Base-by-base conservation (phyloP, 805 yeast species). In the Saccharomycopsis guyanensis region DNA sequence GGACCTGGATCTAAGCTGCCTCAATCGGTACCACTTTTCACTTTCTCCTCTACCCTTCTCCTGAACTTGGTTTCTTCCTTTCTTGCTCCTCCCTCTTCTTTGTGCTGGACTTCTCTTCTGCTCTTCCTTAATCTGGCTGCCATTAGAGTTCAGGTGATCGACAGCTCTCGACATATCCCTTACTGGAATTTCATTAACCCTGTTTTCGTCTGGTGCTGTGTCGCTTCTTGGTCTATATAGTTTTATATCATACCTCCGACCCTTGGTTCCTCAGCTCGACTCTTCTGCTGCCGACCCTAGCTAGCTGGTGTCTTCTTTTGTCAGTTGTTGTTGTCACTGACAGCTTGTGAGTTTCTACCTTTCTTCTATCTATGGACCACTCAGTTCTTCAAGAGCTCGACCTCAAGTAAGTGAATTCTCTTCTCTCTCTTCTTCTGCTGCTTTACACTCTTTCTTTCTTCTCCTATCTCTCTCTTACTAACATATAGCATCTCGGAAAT, bases 161-260 rank as follows among this genome's bases (percentile, higher is more conserved):
- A 16, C 20, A 16, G 20, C 6, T 19, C 20, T 34, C 22, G 22
- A 34, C 19, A 34, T 19, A 16, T 19, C 40, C 40, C 40, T 34
- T 34, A 20, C 15, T 37, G 40, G 40, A 37, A 37, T 37, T 37
- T 37, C 40, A 37, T 16, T 18, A 20, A 20, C 13, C 40, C 23
- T 37, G 16, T 13, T 19, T 37, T 37, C 15, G 15, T 34, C 18
- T 34, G 7, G 15, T 20, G 12, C 33, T 29, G 13, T 29, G 38
- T 13, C 18, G 15, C 18, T 34, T 34, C 38, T 8, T 20, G 15
- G n/a, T n/a, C n/a, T n/a, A n/a, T n/a, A n/a, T n/a, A n/a, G n/a
- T n/a, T n/a, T n/a, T n/a, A n/a, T n/a, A n/a, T n/a, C n/a, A n/a
- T n/a, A n/a, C n/a, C n/a, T n/a, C n/a, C n/a, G n/a, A n/a, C n/a